phyloP scores from a whole-genome alignment of 306 rosid species.

The Abrus pulchellus region DNA sequence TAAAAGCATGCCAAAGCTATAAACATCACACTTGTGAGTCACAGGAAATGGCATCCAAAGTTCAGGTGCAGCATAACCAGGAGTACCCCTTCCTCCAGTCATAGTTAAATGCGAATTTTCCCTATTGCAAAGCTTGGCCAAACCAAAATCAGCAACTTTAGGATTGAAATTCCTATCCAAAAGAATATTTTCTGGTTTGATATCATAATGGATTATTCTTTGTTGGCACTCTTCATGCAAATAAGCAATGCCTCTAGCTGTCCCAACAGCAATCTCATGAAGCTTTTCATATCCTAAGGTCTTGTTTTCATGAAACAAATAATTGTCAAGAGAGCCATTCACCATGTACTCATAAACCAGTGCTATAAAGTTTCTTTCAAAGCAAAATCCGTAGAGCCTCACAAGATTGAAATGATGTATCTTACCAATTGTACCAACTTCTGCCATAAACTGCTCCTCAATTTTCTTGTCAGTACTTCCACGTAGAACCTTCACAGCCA shows the following conservation, averaged over 20 bases:
- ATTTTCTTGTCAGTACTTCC: constrained; percentile 37
- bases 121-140: constrained; percentile 48
- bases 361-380: constrained; percentile 46
- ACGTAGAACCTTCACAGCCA: constrained; percentile 52
- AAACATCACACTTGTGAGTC: constrained; percentile 59
- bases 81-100: constrained; percentile 56
- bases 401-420: constrained; percentile 54
- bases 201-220: constrained; percentile 59
- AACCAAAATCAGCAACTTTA: constrained; percentile 59
- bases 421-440: constrained; percentile 33
- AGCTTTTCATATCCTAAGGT: constrained; percentile 46
- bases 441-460: constrained; percentile 46
- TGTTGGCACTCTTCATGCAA: constrained; percentile 62
- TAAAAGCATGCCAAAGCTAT: constrained; percentile 57
- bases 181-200: constrained; percentile 59
- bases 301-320: constrained; percentile 34
- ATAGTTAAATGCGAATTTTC: constrained; percentile 47
- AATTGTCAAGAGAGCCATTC: constrained; percentile 55
- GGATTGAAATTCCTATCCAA: constrained; percentile 49
- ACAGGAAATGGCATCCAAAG: constrained; percentile 54
- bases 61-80: constrained; percentile 59
- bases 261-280: constrained; percentile 50
- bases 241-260: constrained; percentile 55
- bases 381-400: constrained; percentile 51
- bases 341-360: constrained; percentile 53